Percentiles rank a stretch among this genome's conserved stretches.
Evolutionary conservation across 2,329 filamentous ascomycete genomes (phyloP).

Genomic region (Alternaria hordeiaustralica): DNA sequence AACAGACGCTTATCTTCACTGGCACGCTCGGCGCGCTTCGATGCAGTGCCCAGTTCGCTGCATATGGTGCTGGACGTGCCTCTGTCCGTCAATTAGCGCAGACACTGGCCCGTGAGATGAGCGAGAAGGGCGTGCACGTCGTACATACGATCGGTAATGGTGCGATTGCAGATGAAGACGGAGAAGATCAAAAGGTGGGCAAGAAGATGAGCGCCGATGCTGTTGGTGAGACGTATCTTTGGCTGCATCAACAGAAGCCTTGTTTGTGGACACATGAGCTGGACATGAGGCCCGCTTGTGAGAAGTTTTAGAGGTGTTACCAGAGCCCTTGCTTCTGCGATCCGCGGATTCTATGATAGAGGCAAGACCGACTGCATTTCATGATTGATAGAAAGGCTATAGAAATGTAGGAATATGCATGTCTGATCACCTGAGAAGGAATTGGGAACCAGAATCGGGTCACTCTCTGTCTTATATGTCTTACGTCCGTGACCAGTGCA

Average conservation of each 20-base stretch:
- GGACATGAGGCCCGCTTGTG: conserved; percentile 58
- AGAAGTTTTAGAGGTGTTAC: conserved; percentile 53
- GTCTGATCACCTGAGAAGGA: neutral
- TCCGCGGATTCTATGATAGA: neutral
- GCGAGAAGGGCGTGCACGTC: conserved; percentile 63
- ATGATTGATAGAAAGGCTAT: neutral
- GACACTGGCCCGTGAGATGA: conserved; percentile 63
- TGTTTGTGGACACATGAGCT: conserved; percentile 61
- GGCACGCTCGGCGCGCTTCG: conserved; percentile 62
- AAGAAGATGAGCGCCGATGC: conserved; percentile 66
- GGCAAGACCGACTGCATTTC: neutral
- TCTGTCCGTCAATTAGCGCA: conserved; percentile 63
- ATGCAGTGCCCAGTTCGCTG: conserved; percentile 61
- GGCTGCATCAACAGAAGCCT: conserved; percentile 57
- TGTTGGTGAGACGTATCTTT: conserved; percentile 64
- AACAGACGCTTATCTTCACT: conserved; percentile 27
- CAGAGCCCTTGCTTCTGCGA: neutral
- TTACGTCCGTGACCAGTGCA: neutral
- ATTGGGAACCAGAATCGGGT: neutral
- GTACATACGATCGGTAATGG: conserved; percentile 67
- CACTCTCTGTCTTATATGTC: neutral
- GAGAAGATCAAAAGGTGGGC: conserved; percentile 56
- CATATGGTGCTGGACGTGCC: conserved; percentile 62
- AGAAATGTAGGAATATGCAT: neutral
- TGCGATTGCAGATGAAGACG: conserved; percentile 59